These are phyloP conservation scores for Chenopodium formosanum DNA, from an alignment of 148 eudicot species.

Conservation along the genomic window DNA sequence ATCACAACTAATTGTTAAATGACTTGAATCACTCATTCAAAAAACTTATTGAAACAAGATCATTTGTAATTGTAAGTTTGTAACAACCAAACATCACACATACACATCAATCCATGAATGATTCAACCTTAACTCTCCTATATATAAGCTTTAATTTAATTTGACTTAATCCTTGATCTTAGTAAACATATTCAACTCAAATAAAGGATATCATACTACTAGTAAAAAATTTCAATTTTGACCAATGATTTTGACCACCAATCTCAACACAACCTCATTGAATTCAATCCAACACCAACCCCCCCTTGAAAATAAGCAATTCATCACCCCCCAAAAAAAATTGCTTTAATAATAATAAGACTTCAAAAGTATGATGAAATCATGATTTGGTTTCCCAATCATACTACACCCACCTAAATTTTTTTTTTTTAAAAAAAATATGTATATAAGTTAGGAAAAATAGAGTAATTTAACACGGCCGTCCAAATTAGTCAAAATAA, in stretches of 20 bases:
- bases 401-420: not conserved
- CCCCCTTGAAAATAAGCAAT: not conserved
- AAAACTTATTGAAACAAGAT: too few relatives aligned
- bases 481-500: constrained; percentile 28
- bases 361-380: constrained; percentile 1
- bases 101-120: not conserved
- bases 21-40: too few relatives aligned
- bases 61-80: too few relatives aligned
- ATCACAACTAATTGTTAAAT: too few relatives aligned
- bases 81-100: not conserved
- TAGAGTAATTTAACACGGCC: constrained; percentile 5
- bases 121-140: not conserved
- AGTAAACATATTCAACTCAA: not conserved
- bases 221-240: not conserved
- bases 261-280: not conserved
- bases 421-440: not conserved
- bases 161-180: constrained; percentile 10
- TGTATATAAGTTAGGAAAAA: not conserved
- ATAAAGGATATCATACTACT: not conserved
- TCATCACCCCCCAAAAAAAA: not conserved
- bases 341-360: not conserved
- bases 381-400: constrained; percentile 14
- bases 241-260: not conserved
- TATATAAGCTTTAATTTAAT: not conserved
- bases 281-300: not conserved